Percentiles rank a stretch among this genome's conserved stretches.
Evolutionary conservation across 768 basidiomycete species (phyloP).

Genomic region (Neoboletus magnificus): DNA sequence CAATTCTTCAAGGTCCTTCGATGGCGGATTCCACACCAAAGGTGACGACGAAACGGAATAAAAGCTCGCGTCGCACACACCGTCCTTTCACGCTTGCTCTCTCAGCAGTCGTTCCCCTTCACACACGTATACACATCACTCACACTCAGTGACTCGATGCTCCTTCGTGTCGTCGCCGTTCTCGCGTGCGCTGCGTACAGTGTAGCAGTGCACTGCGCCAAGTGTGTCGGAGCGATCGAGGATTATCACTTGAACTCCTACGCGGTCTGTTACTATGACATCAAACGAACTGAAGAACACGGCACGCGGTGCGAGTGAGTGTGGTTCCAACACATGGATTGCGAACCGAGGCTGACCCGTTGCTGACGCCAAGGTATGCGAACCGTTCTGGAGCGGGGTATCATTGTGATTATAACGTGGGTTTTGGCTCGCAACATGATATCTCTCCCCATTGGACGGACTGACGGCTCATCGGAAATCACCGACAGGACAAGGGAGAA

Average conservation of each 20-base stretch:
- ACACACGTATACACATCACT: no score
- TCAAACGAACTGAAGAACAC: no score
- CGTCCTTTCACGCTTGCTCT: background rate
- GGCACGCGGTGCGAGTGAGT: slow-evolving; percentile 6
- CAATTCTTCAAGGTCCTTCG: background rate
- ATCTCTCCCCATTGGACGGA: background rate
- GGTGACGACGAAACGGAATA: background rate
- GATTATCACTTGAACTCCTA: background rate
- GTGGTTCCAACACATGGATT: background rate
- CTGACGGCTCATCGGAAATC: background rate
- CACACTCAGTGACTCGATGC: background rate
- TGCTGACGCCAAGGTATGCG: background rate
- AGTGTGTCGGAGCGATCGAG: background rate
- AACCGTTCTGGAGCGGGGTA: no score
- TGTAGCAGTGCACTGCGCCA: background rate
- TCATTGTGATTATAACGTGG: background rate
- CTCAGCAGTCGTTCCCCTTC: background rate
- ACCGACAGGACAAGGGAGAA: background rate
- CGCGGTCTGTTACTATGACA: background rate
- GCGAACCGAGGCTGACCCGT: background rate
- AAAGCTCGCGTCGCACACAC: background rate
- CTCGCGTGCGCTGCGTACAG: background rate
- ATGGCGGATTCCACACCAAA: background rate
- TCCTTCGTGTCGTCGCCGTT: background rate
- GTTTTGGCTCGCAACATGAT: background rate